Evolutionary conservation across 208 protist genomes (phyloP).

Genomic region (Strigomonas galati): DNA sequence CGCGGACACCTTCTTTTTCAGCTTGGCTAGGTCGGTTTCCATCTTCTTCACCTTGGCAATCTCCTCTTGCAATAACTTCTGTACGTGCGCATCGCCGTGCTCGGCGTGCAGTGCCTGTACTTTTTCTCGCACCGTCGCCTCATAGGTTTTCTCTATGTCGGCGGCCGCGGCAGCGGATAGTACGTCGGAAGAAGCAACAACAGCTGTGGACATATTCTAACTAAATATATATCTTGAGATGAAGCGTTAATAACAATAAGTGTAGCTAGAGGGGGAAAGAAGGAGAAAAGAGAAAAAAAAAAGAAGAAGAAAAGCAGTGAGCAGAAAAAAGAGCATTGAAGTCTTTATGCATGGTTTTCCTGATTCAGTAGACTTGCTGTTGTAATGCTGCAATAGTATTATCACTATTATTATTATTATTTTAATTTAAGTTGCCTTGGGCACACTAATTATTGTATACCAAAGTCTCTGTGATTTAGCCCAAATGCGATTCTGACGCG

Average conservation of each 20-base stretch:
- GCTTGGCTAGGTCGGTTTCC: conserved; percentile 52
- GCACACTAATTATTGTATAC: no score
- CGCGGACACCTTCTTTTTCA: conserved; percentile 46
- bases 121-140: conserved; percentile 30
- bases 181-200: not conserved
- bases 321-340: not conserved
- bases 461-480: no score
- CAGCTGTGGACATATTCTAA: not conserved
- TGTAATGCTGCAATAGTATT: no score
- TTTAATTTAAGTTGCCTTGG: no score
- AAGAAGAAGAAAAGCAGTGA: conserved; percentile 6
- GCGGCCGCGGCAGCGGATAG: no score
- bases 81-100: conserved; percentile 54
- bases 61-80: conserved; percentile 60
- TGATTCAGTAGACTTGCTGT: no score
- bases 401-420: not conserved
- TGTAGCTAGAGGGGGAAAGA: not conserved
- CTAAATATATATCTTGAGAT: no score
- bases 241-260: no score
- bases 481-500: no score
- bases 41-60: conserved; percentile 68
- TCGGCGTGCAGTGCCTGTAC: conserved; percentile 40
- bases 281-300: not conserved
- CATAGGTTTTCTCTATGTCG: no score
- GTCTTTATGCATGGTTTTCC: no score